A percentile compares a stretch with the other conserved stretches of the same genome.
Conservation (phyloP, 176 grass and related monocot genomes). For the Carex littledalei region DNA sequence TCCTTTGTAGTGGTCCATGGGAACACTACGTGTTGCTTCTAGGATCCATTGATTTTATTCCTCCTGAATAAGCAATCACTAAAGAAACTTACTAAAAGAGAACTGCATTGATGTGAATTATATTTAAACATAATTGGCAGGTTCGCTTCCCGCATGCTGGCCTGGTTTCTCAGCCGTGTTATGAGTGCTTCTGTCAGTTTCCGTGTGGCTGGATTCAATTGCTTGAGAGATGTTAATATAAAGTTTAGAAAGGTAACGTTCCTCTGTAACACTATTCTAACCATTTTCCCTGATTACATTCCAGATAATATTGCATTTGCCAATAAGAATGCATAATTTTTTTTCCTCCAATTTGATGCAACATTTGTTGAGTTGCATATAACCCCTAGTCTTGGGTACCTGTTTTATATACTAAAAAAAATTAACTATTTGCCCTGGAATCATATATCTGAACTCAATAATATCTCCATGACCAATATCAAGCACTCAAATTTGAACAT, state of each 20-base stretch:
- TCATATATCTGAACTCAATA: neutral
- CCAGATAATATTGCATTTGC: neutral
- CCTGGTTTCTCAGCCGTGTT: constrained; percentile 91
- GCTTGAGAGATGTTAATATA: constrained; percentile 80
- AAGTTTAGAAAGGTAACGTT: constrained; percentile 79
- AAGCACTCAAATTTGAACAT: neutral
- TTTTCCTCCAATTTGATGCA: too few relatives aligned
- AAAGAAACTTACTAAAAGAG: neutral
- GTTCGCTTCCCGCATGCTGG: constrained; percentile 82
- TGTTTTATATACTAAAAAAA: neutral
- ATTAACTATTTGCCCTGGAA: too few relatives aligned
- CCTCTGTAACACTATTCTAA: constrained; percentile 12
- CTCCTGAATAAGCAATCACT: neutral
- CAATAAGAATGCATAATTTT: too few relatives aligned
- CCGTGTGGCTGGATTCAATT: constrained; percentile 95
- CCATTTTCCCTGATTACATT: neutral
- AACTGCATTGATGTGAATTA: neutral
- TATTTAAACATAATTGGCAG: constrained; percentile 27
- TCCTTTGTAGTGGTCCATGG: neutral
- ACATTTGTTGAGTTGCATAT: neutral
- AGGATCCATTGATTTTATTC: neutral
- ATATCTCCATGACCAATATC: neutral
- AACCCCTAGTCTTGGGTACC: neutral
- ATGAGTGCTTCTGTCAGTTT: constrained; percentile 74
- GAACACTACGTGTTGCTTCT: neutral